These are phyloP conservation scores for Colletotrichum sp. DNA, from an alignment of 2,329 filamentous ascomycete species.

Conservation along the genomic window DNA sequence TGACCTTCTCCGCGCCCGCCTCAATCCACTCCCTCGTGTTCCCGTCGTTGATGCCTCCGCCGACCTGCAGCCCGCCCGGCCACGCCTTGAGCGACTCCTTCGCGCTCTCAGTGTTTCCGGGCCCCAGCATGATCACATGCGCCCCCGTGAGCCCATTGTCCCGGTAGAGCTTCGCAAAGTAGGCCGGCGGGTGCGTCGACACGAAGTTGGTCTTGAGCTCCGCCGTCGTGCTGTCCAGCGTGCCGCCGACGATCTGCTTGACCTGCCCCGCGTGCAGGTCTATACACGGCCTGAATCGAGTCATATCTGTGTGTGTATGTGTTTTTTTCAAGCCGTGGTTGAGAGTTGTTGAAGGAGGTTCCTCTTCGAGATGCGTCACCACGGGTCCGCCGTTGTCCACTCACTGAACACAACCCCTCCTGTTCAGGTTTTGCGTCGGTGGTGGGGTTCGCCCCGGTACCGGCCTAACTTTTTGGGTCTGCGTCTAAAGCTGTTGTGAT, in stretches of 20 bases:
- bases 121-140: slow-evolving; percentile 96
- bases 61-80: slow-evolving; percentile 83
- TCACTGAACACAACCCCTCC: slow-evolving; percentile 2
- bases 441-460: slow-evolving; percentile 19
- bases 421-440: slow-evolving; percentile 15
- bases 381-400: not conserved
- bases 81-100: slow-evolving; percentile 78
- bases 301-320: slow-evolving; percentile 63
- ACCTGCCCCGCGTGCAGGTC: slow-evolving; percentile 97
- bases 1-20: slow-evolving; percentile 89
- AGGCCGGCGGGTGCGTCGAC: slow-evolving; percentile 77
- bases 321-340: not conserved
- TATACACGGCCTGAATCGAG: slow-evolving; percentile 93
- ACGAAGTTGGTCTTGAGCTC: slow-evolving; percentile 91
- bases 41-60: slow-evolving; percentile 86
- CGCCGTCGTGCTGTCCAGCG: slow-evolving; percentile 70
- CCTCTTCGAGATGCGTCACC: not conserved
- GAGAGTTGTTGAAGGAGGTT: not conserved
- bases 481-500: not conserved
- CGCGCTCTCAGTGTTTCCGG: slow-evolving; percentile 82
- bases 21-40: slow-evolving; percentile 90
- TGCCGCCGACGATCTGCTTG: slow-evolving; percentile 98
- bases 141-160: slow-evolving; percentile 76
- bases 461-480: not conserved
- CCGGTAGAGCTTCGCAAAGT: slow-evolving; percentile 84